Evolutionary conservation across 2,329 filamentous ascomycete genomes (phyloP).

Genomic region (Pseudocercospora pini-densiflorae): DNA sequence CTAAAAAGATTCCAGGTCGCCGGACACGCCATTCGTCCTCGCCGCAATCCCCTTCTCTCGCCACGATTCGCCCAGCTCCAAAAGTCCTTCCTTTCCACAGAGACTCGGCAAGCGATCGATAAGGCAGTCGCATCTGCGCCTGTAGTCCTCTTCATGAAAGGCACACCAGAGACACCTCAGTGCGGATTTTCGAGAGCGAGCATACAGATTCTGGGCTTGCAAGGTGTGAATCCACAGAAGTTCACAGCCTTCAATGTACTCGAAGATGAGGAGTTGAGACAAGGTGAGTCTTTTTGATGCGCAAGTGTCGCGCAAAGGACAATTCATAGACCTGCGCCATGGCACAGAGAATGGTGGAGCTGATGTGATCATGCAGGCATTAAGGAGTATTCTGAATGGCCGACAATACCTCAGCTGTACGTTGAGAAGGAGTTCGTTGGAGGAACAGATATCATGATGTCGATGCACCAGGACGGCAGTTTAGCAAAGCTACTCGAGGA

Average conservation of each 20-base stretch:
- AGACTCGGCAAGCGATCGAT: conserved; percentile 83
- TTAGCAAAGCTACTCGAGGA: conserved; percentile 89
- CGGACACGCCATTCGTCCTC: conserved; percentile 51
- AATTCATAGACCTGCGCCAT: not conserved
- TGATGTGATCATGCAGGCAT: conserved; percentile 66
- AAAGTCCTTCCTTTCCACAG: conserved; percentile 75
- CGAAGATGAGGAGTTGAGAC: conserved; percentile 83
- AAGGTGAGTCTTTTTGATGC: conserved; percentile 60
- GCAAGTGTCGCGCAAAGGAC: not conserved
- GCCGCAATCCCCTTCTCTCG: conserved; percentile 45
- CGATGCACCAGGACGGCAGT: conserved; percentile 96
- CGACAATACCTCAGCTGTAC: conserved; percentile 96
- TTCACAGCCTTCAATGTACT: conserved; percentile 99
- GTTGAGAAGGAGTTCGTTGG: conserved; percentile 95
- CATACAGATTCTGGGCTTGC: conserved; percentile 92
- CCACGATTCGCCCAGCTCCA: conserved; percentile 52
- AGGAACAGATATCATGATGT: conserved; percentile 95
- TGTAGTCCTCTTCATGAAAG: conserved; percentile 99
- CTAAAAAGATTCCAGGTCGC: conserved; percentile 45
- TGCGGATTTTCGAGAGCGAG: conserved; percentile 95
- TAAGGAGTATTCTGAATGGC: conserved; percentile 99
- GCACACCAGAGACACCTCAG: conserved; percentile 92
- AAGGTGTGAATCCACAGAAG: conserved; percentile 93
- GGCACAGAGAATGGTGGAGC: not conserved
- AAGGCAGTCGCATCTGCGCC: conserved; percentile 85